Base-by-base conservation (phyloP, 495 filamentous ascomycete genomes). In the Hypoxylon rickii region DNA sequence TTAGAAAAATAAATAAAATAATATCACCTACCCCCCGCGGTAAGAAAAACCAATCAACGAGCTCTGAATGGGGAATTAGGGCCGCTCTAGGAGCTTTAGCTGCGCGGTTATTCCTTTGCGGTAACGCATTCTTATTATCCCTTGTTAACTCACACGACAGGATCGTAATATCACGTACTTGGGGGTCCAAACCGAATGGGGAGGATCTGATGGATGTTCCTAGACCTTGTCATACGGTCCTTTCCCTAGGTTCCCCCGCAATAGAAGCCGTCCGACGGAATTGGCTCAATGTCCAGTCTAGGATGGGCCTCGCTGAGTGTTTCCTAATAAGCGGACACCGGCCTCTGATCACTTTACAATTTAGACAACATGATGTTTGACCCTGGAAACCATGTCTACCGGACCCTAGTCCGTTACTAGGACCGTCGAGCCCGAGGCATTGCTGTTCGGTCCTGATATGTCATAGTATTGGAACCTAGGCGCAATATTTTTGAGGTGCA, bases 131-230 rank as follows among this genome's bases (percentile, higher is more conserved):
- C 34, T 22, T 41, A 38, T 36, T 44, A 47, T 38, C 42, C 55
- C 55, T 17, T 56, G 52, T 32, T 34, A 33, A 40, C 18, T 47
- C 13, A 24, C 40, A 37, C 19, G 45, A 46, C 43, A 56, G 53
- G 42, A 63, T 57, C 38, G 22, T 42, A 44, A 57, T 57, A 63
- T 55, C 59, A 57, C 38, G 21, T 22, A 36, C 10, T 50, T 57
- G 59, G 59, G 48, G 59, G 48, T 52, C 40, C 13, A 57, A 22
- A 49, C 24, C 24, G 10, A 29, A 29, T 10, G 24, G 10, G 51
- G 19, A 50, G 48, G 53, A 63, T 63, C 45, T 63, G 53, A 63
- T 45, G 29, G 38, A 47, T 47, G 53, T 57, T 48, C 53, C 53
- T 57, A 8, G 34, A 20, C 3, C 33, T 56, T 43, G 53, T 54